These are phyloP conservation scores for Boletus subparvulus DNA, from an alignment of 768 basidiomycete genomes.

Conservation along the genomic window DNA sequence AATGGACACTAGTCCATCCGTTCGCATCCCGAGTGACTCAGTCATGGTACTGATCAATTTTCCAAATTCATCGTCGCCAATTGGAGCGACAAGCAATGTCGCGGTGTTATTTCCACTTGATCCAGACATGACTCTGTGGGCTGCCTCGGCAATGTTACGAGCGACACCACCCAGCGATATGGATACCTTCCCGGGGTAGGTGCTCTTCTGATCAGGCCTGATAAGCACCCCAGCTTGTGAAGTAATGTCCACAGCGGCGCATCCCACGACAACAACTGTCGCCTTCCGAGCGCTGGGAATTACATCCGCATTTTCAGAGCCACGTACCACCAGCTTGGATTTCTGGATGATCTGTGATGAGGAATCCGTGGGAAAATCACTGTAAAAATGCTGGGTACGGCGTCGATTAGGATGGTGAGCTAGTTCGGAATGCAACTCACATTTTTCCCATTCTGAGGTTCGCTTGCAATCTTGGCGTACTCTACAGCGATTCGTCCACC, in stretches of 20 bases:
- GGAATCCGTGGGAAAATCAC: background rate
- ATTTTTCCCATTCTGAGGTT: conserved; percentile 14
- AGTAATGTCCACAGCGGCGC: conserved; percentile 88
- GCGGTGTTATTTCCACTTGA: conserved; percentile 29
- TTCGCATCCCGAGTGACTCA: conserved; percentile 66
- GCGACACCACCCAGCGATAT: conserved; percentile 86
- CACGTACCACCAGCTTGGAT: background rate
- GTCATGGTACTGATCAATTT: conserved; percentile 60
- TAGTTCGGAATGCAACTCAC: conserved; percentile 12
- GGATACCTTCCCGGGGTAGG: conserved; percentile 73
- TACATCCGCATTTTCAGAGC: background rate
- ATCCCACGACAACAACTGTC: conserved; percentile 74
- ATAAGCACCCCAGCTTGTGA: conserved; percentile 43
- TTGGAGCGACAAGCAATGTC: conserved; percentile 67
- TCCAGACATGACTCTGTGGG: conserved; percentile 58
- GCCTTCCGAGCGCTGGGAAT: conserved; percentile 29
- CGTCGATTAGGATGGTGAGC: background rate
- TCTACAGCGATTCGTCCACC: conserved; percentile 79
- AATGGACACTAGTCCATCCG: conserved; percentile 66
- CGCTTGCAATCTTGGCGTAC: conserved; percentile 55
- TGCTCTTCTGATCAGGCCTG: conserved; percentile 55
- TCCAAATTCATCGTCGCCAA: conserved; percentile 80
- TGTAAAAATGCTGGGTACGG: conserved; percentile 13
- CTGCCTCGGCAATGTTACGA: conserved; percentile 92
- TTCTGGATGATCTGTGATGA: background rate